Conservation (phyloP, 2,329 filamentous ascomycete species). For the Sporothrix globosa region DNA sequence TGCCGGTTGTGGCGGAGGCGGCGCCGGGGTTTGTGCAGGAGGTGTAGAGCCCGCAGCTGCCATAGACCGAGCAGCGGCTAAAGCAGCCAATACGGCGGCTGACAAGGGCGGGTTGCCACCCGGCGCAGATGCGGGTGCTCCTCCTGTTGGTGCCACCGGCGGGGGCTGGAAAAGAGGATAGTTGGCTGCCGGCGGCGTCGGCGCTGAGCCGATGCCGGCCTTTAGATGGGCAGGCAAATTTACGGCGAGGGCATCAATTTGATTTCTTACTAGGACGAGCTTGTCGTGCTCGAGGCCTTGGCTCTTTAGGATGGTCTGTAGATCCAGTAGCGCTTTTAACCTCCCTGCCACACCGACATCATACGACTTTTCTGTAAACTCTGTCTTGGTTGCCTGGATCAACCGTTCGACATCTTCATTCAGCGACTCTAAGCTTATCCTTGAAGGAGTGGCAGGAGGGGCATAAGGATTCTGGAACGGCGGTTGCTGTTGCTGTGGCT, state of each 20-base stretch:
- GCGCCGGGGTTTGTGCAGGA: constrained; percentile 25
- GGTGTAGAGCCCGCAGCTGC: constrained; percentile 27
- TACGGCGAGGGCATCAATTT: constrained; percentile 77
- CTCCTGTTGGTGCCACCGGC: constrained; percentile 46
- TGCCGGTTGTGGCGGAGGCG: constrained; percentile 44
- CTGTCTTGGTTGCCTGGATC: constrained; percentile 71
- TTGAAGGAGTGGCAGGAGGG: constrained; percentile 46
- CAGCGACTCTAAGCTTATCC: constrained; percentile 71
- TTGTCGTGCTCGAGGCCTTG: constrained; percentile 80
- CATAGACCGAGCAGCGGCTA: constrained; percentile 37
- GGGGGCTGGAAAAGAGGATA: constrained; percentile 33
- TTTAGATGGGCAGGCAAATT: constrained; percentile 56
- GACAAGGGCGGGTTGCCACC: constrained; percentile 29
- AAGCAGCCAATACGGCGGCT: constrained; percentile 33
- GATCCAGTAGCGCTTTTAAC: constrained; percentile 80
- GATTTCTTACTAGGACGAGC: constrained; percentile 79
- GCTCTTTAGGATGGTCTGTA: constrained; percentile 77
- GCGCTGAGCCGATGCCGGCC: constrained; percentile 42
- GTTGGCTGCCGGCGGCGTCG: constrained; percentile 42
- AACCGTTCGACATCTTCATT: constrained; percentile 81
- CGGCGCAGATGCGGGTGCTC: constrained; percentile 30
- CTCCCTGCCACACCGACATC: constrained; percentile 76
- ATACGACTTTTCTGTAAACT: constrained; percentile 75
- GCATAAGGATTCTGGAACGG: constrained; percentile 7
- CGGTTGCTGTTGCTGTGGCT: constrained; percentile 25